These are phyloP conservation scores for Ottelia alismoides DNA, from an alignment of 106 monocot species.

Conservation along the genomic window DNA sequence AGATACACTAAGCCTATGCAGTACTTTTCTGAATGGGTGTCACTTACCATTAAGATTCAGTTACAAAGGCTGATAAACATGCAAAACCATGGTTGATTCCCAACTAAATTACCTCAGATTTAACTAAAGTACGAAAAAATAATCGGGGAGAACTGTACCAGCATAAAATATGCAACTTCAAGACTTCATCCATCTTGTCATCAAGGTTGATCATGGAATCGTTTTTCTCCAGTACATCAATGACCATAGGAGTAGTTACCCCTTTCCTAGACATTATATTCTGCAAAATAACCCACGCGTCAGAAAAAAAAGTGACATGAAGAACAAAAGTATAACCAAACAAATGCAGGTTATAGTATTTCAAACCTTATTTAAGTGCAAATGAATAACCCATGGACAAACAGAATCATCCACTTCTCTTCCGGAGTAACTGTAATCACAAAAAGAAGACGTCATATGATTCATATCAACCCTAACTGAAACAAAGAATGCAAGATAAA, in stretches of 20 bases:
- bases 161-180: constrained; percentile 23
- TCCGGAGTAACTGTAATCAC: constrained; percentile 12
- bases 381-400: constrained; percentile 19
- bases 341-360: not conserved
- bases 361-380: constrained; percentile 18
- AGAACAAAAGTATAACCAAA: constrained; percentile 3
- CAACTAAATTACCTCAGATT: too few relatives aligned
- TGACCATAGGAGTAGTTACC: constrained; percentile 17
- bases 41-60: too few relatives aligned
- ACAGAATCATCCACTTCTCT: constrained; percentile 2
- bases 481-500: too few relatives aligned
- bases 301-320: constrained; percentile 1
- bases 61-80: too few relatives aligned
- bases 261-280: constrained; percentile 40
- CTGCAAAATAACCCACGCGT: too few relatives aligned
- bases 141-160: constrained; percentile 30
- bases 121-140: too few relatives aligned
- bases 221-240: constrained; percentile 25
- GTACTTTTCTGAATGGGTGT: too few relatives aligned
- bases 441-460: not conserved
- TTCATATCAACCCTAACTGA: too few relatives aligned
- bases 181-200: too few relatives aligned
- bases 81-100: too few relatives aligned
- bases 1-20: too few relatives aligned
- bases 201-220: too few relatives aligned